Evolutionary conservation across 1,284 basidiomycete genomes (phyloP), one percentile per base, ranked within the genome.

Genomic region (Agaricales sp.): DNA sequence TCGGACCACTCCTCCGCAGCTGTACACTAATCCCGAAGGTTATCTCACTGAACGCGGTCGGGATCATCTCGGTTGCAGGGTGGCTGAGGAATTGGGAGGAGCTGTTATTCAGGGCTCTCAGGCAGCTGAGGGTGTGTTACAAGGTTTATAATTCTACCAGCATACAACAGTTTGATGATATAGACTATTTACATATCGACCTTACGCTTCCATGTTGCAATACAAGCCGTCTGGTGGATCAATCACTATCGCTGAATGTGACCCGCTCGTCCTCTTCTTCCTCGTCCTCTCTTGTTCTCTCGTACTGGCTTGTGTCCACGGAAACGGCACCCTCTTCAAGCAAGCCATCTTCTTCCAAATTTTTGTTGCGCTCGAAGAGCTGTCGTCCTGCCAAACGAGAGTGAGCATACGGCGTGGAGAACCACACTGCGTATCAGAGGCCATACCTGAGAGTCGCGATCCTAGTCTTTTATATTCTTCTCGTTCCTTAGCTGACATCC

Each of bases 261-360:
- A 84, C 66, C 39, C 69, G 66, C 30, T 78, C 76, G 18, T 77
- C 76, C 47, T 85, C 75, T 45, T 86, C 78, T 52, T 83, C 75
- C 35, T 73, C 72, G 51, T 73, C 73, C 48, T 71, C 64, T 53
- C 67, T 70, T 46, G 72, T 74, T 53, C 92, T 75, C 54, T 92
- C 86, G 61, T 92, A 96, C 63, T 92, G 84, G 57, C 81, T 87
- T 59, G 89, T 65, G 62, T 95, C 92, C 47, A 95, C 88, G 24
- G 88, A 91, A 35, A 84, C 78, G 0, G 78, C 78, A 23, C 81
- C 92, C 61, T 95, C 92, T 63, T 94, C 87, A 59, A 85, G 66
- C 38, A 91, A 70, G 19, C 66, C 75, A 51, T 89, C 87, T 52
- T 95, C 92, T 66, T 66, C 87, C 49, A 92, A 71, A 57, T 78